Conservation (phyloP, 2,329 filamentous ascomycete species). For the Gliomastix tumulicola region DNA sequence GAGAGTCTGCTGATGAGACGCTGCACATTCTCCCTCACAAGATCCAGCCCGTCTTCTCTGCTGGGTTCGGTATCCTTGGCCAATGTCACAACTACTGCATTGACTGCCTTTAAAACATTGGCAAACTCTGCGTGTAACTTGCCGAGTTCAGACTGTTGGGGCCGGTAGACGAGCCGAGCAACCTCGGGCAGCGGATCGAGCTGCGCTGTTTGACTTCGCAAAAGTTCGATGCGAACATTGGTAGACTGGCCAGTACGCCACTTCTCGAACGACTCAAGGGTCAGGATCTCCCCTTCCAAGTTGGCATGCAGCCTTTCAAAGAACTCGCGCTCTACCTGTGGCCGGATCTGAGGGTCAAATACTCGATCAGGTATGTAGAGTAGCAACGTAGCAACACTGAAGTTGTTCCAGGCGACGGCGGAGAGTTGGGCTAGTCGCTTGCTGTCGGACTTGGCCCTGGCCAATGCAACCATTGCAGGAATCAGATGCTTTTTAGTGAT, state of each 20-base stretch:
- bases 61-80: too few species aligned
- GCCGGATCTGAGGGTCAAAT: constrained; percentile 71
- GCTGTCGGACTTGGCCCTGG: constrained; percentile 12
- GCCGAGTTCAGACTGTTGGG: constrained; percentile 57
- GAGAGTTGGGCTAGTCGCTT: constrained; percentile 20
- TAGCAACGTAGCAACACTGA: constrained; percentile 66
- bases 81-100: too few species aligned
- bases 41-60: constrained; percentile 36
- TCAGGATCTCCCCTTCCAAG: constrained; percentile 49
- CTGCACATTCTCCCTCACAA: constrained; percentile 50
- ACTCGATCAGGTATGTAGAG: constrained; percentile 81
- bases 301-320: constrained; percentile 46
- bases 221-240: constrained; percentile 57
- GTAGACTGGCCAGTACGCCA: constrained; percentile 61
- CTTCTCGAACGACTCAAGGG: constrained; percentile 58
- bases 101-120: constrained; percentile 62
- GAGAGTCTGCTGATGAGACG: constrained; percentile 66
- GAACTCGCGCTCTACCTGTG: constrained; percentile 57
- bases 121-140: constrained; percentile 77
- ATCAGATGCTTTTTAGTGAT: constrained; percentile 34
- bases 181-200: constrained; percentile 62
- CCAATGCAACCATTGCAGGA: constrained; percentile 36
- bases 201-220: constrained; percentile 53
- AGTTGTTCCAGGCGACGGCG: constrained; percentile 63
- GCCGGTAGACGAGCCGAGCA: constrained; percentile 63